These are phyloP conservation scores for Lachancea quebecensis DNA, from an alignment of 805 yeast species.

Conservation along the genomic window DNA sequence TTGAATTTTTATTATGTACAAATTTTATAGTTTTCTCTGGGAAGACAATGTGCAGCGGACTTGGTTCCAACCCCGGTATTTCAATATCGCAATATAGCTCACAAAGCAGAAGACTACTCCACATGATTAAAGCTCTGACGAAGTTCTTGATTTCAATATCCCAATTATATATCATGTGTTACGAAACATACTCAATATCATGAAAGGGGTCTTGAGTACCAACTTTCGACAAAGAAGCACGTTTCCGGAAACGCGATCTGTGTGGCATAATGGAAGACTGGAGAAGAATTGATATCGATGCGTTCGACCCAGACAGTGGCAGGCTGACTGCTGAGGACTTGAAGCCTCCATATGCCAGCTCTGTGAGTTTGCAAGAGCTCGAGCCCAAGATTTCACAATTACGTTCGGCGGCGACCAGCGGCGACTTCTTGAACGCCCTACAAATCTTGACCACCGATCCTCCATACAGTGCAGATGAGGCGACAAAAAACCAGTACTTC, in stretches of 20 bases:
- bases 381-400: slow-evolving; percentile 48
- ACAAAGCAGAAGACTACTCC: no score
- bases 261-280: slow-evolving; percentile 52
- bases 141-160: no score
- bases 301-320: slow-evolving; percentile 72
- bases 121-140: no score
- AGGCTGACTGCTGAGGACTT: slow-evolving; percentile 59
- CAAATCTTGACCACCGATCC: slow-evolving; percentile 58
- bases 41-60: no score
- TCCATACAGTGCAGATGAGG: slow-evolving; percentile 72
- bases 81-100: no score
- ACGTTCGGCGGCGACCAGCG: slow-evolving; percentile 59
- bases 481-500: slow-evolving; percentile 39
- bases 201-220: neutral
- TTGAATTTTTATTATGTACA: no score
- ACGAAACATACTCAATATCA: neutral
- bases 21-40: no score
- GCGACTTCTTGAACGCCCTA: slow-evolving; percentile 65
- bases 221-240: no score
- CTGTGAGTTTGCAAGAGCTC: slow-evolving; percentile 47
- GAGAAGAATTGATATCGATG: slow-evolving; percentile 94
- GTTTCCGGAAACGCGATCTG: neutral
- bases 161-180: no score
- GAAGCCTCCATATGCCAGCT: slow-evolving; percentile 45
- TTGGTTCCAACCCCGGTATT: no score